Evolutionary conservation across 2,329 filamentous ascomycete species (phyloP).

Genomic region (Colletotrichum sp.): DNA sequence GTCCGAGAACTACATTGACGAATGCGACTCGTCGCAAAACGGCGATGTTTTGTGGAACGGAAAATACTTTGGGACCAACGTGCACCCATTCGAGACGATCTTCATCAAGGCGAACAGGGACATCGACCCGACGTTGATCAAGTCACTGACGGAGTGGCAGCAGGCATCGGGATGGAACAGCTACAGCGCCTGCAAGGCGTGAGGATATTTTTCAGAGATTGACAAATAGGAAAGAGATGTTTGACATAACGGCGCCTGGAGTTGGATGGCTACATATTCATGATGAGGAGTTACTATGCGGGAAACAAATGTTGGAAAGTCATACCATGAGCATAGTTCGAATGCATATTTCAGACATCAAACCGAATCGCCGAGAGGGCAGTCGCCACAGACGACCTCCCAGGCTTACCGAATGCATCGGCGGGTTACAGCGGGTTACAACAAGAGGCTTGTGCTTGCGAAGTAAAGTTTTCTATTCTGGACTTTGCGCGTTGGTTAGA

Average conservation of each 20-base stretch:
- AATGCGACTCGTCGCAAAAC: conserved; percentile 19
- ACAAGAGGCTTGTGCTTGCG: neutral
- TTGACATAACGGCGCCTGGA: neutral
- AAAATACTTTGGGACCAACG: conserved; percentile 35
- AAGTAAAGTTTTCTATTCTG: neutral
- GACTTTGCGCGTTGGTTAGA: neutral
- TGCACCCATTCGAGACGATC: conserved; percentile 43
- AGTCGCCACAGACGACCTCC: neutral
- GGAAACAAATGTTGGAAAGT: neutral
- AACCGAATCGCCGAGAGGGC: neutral
- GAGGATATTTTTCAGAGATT: neutral
- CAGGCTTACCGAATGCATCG: neutral
- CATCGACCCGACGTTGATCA: conserved; percentile 31
- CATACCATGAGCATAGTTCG: neutral
- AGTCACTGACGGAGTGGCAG: conserved; percentile 36
- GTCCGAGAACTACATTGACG: conserved; percentile 11
- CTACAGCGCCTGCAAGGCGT: conserved; percentile 26
- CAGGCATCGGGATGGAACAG: conserved; percentile 25
- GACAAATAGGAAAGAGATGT: neutral
- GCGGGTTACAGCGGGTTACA: neutral
- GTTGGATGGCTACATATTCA: neutral
- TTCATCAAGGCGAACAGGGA: conserved; percentile 39
- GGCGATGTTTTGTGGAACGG: conserved; percentile 30
- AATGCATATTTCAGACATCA: neutral
- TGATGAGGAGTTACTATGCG: neutral